Evolutionary conservation across 2,329 filamentous ascomycete genomes (phyloP).

Genomic region (Botrytis tulipae): DNA sequence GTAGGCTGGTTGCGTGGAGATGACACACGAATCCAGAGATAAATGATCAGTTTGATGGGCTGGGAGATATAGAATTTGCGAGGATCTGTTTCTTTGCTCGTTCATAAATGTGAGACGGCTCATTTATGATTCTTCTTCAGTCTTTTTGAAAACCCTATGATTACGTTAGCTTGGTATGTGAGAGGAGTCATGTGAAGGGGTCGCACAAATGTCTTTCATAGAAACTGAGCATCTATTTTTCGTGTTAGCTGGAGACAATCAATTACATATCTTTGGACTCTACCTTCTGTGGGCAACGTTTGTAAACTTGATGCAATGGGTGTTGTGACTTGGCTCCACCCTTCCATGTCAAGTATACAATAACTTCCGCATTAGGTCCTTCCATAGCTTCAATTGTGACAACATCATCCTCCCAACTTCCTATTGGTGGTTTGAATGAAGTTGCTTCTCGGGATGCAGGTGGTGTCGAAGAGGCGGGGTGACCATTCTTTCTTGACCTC

Average conservation of each 20-base stretch:
- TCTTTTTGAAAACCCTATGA: constrained; percentile 32
- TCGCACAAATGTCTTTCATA: constrained; percentile 47
- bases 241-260: constrained; percentile 19
- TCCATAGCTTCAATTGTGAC: constrained; percentile 70
- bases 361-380: constrained; percentile 59
- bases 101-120: background rate
- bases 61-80: background rate
- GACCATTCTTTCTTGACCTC: constrained; percentile 34
- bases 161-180: constrained; percentile 21
- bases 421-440: constrained; percentile 64
- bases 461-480: constrained; percentile 36
- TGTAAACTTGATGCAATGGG: constrained; percentile 64
- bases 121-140: constrained; percentile 11
- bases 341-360: constrained; percentile 72
- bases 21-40: background rate
- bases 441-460: constrained; percentile 46
- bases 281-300: constrained; percentile 77
- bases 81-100: background rate
- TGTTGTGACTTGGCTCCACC: constrained; percentile 73
- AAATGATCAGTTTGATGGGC: background rate
- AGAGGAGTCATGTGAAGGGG: background rate
- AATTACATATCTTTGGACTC: constrained; percentile 22
- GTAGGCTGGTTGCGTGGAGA: background rate
- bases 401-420: constrained; percentile 75
- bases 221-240: constrained; percentile 46